These are phyloP conservation scores for Globisporangium emineosum DNA, from an alignment of 352 stramenopile genomes.

Conservation along the genomic window DNA sequence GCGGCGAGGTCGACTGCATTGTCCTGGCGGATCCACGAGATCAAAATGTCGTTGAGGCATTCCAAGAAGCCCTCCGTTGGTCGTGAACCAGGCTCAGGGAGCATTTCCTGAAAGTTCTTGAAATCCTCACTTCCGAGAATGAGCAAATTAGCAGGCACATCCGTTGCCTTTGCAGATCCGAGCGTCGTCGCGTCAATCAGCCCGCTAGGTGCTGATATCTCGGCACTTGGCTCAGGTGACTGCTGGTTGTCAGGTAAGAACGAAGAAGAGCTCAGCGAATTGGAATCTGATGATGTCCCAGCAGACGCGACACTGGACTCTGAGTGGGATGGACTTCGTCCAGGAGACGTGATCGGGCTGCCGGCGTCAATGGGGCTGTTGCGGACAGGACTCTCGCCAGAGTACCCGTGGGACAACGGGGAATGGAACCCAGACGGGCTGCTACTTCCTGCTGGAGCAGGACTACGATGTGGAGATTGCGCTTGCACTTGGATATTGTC, in stretches of 20 bases:
- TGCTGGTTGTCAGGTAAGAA: conserved; percentile 71
- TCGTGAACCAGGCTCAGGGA: conserved; percentile 55
- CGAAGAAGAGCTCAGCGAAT: conserved; percentile 68
- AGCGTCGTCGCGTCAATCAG: conserved; percentile 19
- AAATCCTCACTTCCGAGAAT: conserved; percentile 68
- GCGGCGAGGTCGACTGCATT: conserved; percentile 66
- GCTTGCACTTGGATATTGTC: conserved; percentile 43
- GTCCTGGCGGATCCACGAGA: conserved; percentile 78
- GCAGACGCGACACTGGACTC: conserved; percentile 48
- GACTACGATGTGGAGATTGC: conserved; percentile 22
- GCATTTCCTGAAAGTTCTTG: conserved; percentile 73
- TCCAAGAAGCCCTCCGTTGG: conserved; percentile 74
- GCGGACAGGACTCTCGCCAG: conserved; percentile 44
- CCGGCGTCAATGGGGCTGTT: conserved; percentile 43
- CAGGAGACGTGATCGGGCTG: conserved; percentile 54
- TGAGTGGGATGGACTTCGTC: conserved; percentile 65
- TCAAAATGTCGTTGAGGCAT: conserved; percentile 80
- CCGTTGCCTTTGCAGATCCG: conserved; percentile 26
- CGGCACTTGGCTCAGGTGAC: conserved; percentile 27
- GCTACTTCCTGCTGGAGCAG: conserved; percentile 23
- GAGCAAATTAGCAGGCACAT: conserved; percentile 53
- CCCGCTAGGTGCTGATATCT: conserved; percentile 25
- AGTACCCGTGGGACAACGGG: conserved; percentile 33
- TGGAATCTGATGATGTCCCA: conserved; percentile 58
- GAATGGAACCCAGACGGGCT: conserved; percentile 42